Percentiles rank a stretch among this genome's conserved stretches.
Evolutionary conservation across 305 asterid genomes (phyloP).

Genomic region (Ruellia speciosa): DNA sequence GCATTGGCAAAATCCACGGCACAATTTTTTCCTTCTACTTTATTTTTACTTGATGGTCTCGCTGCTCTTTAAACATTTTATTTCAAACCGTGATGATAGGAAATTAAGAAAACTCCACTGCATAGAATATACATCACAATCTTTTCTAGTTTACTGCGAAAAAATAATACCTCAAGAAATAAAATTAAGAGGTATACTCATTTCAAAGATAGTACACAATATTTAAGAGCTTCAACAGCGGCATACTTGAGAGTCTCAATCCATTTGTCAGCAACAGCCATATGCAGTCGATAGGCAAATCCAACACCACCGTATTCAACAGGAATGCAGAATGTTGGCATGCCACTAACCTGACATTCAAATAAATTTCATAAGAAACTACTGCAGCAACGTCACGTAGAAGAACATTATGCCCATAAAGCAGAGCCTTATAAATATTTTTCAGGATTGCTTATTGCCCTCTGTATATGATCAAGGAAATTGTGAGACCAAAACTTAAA

Average conservation of each 20-base stretch:
- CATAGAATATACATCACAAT: conserved; percentile 11
- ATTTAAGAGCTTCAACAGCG: conserved; percentile 22
- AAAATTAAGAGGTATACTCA: conserved; percentile 7
- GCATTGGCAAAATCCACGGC: too few relatives aligned
- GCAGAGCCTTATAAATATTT: conserved; percentile 3
- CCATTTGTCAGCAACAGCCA: conserved; percentile 99
- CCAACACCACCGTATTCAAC: conserved; percentile 97
- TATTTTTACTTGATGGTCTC: too few relatives aligned
- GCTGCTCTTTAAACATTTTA: too few relatives aligned
- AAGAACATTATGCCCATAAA: conserved; percentile 12
- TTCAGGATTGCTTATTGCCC: conserved; percentile 11
- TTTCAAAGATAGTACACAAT: conserved; percentile 14
- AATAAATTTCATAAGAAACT: conserved; percentile 16
- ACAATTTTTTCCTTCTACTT: too few relatives aligned
- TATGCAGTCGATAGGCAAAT: conserved; percentile 93
- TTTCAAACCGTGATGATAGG: too few relatives aligned
- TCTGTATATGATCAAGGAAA: too few relatives aligned
- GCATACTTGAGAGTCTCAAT: conserved; percentile 86
- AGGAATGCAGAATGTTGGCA: conserved; percentile 93
- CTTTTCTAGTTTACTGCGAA: conserved; percentile 3
- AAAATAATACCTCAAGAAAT: not conserved
- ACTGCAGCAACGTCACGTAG: conserved; percentile 10
- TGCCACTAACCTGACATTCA: conserved; percentile 87
- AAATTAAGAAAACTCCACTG: not conserved
- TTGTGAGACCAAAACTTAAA: too few relatives aligned